Evolutionary conservation across 495 filamentous ascomycete genomes (phyloP).

Genomic region (Aspergillus carlsbadensis): DNA sequence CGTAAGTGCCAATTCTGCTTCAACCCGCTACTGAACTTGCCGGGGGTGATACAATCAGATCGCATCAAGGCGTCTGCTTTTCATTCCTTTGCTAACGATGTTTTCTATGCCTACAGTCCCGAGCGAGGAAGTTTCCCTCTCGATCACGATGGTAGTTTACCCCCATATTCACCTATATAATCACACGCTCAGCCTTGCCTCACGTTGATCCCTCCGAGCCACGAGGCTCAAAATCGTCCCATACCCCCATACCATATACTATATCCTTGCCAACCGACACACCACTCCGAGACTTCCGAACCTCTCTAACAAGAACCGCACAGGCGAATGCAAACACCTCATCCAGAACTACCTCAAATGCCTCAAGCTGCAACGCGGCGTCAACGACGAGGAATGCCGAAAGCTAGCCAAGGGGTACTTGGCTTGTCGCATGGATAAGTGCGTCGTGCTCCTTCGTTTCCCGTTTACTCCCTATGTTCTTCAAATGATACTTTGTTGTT

Average conservation of each 20-base stretch:
- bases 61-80: background rate
- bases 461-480: background rate
- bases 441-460: conserved; percentile 29
- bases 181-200: no score
- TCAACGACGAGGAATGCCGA: conserved; percentile 84
- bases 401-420: conserved; percentile 84
- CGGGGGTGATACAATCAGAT: background rate
- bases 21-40: background rate
- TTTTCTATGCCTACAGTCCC: conserved; percentile 52
- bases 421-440: conserved; percentile 92
- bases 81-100: background rate
- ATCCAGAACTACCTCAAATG: conserved; percentile 83
- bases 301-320: conserved; percentile 59
- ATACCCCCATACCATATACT: no score
- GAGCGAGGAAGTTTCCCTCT: conserved; percentile 96
- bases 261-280: background rate
- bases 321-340: conserved; percentile 89
- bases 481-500: background rate
- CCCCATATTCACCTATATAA: no score
- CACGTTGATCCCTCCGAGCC: no score
- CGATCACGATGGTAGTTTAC: conserved; percentile 79
- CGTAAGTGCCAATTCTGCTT: conserved; percentile 50
- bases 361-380: conserved; percentile 74
- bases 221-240: background rate
- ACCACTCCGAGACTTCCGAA: background rate